A percentile compares a stretch with the other conserved stretches of the same genome.
Evolutionary conservation across 2,329 filamentous ascomycete species (phyloP).

Genomic region (Ophiocordyceps camponoti-leonardi): DNA sequence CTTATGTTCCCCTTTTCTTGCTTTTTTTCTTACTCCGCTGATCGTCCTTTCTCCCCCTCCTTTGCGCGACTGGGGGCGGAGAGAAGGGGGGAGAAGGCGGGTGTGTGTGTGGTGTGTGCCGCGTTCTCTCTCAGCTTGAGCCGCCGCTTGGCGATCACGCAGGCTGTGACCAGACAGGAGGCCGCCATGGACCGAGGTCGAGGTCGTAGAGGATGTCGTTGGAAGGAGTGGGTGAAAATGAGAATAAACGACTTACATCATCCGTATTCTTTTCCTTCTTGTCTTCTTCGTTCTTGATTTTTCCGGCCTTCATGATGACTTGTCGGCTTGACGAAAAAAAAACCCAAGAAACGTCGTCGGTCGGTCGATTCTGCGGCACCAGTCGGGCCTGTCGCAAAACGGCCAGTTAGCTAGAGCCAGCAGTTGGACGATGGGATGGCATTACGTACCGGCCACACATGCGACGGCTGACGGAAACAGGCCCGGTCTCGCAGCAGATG

Average conservation of each 20-base stretch:
- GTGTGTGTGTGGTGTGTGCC: background rate
- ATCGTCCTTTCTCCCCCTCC: background rate
- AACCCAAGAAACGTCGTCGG: too few species aligned
- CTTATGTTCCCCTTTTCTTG: background rate
- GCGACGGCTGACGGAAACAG: background rate
- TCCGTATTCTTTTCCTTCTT: too few species aligned
- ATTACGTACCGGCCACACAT: background rate
- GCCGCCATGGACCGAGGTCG: too few species aligned
- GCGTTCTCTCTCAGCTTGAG: background rate
- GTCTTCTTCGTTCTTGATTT: too few species aligned
- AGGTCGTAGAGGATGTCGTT: background rate
- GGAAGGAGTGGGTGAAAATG: too few species aligned
- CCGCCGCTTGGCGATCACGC: background rate
- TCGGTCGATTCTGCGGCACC: background rate
- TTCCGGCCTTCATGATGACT: too few species aligned
- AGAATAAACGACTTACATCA: too few species aligned
- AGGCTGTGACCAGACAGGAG: background rate
- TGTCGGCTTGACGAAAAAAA: too few species aligned
- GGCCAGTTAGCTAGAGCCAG: background rate
- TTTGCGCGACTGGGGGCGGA: background rate
- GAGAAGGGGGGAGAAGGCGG: background rate
- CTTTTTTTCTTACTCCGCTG: background rate
- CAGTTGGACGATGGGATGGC: background rate
- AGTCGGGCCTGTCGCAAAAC: background rate
- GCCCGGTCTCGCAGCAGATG: background rate